Percentiles rank a stretch among this genome's conserved stretches.
Conservation (phyloP, 2,329 filamentous ascomycete genomes). For the Talaromyces amestolkiae region DNA sequence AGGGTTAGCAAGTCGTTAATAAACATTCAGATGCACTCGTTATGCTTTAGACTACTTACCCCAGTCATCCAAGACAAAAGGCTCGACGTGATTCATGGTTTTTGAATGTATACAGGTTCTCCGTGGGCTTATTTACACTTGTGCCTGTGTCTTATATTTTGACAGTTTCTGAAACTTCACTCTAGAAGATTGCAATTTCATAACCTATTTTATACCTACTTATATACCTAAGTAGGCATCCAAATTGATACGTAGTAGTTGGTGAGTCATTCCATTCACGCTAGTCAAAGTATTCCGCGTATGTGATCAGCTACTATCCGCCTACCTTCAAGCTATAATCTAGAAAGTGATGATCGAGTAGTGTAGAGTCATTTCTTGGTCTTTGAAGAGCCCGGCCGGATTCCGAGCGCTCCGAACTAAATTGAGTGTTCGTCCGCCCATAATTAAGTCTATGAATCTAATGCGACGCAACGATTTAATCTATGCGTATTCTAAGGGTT, state of each 20-base stretch:
- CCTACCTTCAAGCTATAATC: background rate
- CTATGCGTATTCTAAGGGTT: too few species aligned
- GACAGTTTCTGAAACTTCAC: too few species aligned
- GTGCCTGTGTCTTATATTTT: too few species aligned
- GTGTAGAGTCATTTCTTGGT: background rate
- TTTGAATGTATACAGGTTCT: background rate
- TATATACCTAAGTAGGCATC: background rate
- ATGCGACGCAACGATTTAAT: too few species aligned
- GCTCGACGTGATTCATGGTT: background rate
- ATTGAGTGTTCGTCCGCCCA: background rate
- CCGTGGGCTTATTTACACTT: too few species aligned
- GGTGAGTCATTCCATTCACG: background rate
- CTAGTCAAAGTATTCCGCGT: background rate
- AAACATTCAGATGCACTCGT: too few species aligned
- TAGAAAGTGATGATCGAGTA: background rate
- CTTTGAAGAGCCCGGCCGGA: background rate
- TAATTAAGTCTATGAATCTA: too few species aligned
- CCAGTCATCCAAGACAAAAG: conserved; percentile 1
- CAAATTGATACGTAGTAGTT: background rate
- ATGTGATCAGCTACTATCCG: background rate
- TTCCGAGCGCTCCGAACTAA: background rate
- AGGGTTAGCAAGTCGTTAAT: background rate
- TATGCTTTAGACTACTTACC: background rate
- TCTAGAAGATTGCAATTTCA: too few species aligned
- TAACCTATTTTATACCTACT: background rate